Evolutionary conservation across 805 yeast species (phyloP), one percentile per base, ranked within the genome.

Genomic region (Metschnikowia lochheadii): DNA sequence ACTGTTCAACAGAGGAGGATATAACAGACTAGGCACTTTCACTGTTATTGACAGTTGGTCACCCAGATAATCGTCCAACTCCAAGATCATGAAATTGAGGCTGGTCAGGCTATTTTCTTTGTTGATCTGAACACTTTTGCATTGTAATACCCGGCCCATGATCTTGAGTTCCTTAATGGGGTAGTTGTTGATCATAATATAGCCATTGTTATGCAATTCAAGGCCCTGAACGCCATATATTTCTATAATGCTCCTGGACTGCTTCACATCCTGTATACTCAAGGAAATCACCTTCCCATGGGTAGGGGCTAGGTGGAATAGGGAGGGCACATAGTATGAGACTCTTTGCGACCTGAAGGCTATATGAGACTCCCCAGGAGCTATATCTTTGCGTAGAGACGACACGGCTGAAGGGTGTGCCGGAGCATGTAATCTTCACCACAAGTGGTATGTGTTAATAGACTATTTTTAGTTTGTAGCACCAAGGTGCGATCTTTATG

Each of bases 1-100:
- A 29, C 49, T 26, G 37, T 49, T 54, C 34, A 57, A 41, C 8
- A 43, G 34, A 21, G 63, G 34, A 21, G 63, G 48, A 6, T 66
- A 63, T 1, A 48, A 35, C 0, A 46, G 11, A 15, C 53, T 54
- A 2, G 20, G 17, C 2, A 67, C 56, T 33, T 57, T 61, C 10
- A 64, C 69, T 5, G 50, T 48, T 6, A 73, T 60, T 3, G 51
- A 41, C 70, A 69, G 73, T 3, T 17, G 37, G 2, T 46, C 46
- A 2, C 70, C 67, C 13, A 75, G 71, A 18, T 53, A 62, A 54
- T 73, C 78, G 48, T 73, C 77, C 3, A 73, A 31, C 5, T 57
- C 52, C 6, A 73, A 11, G 17, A 63, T 34, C 44, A 34, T 23
- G 45, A 50, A 61, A 33, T 53, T 53, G n/a, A 44, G 34, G 14